Evolutionary conservation across 805 yeast species (phyloP), one percentile per base, ranked within the genome.

Genomic region (Osmozyma mogii): DNA sequence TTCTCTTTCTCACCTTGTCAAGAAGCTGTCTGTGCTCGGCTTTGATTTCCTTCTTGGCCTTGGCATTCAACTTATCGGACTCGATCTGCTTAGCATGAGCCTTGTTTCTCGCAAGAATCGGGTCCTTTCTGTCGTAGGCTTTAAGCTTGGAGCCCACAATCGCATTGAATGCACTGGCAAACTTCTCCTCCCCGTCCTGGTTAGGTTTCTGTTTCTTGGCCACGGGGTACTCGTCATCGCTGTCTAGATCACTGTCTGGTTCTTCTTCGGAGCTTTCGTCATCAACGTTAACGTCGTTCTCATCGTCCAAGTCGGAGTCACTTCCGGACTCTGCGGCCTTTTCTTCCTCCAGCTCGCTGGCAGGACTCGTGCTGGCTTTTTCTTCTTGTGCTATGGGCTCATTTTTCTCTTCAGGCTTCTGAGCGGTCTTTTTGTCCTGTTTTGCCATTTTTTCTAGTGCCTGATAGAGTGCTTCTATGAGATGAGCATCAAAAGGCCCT

Each of bases 41-140:
- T 9, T 74, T 55, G 11, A 89, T 37, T 13, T 77, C 72, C 41
- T 79, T 68, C 46, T 74, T 77, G 8, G 96, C 97, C 52, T 85
- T 83, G 36, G 74, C 72, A 44, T 89, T 96, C 26, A 92, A 61
- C 47, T 81, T 83, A 29, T 83, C 84, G 18, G 77, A 70, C 43
- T 88, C 96, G 33, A 82, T 68, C 41, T 83, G 78, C 56, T 78
- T 79, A 29, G 77, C 37, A 0, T 78, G 71, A 24, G 70, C 65
- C 41, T 80, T 82, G 47, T 83, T 82, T 57, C 97, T 76, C 6
- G 89, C 88, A 58, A 89, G 68, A 32, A 89, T 84, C 3, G 98
- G 98, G 52, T 88, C 95, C 25, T 71, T 71, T 49, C 96, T 69
- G 48, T 82, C 85, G 45, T 89, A 82, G 0, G 95, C 94, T 52